Conservation (phyloP, 208 protist species). For the Histomonas meleagridis region DNA sequence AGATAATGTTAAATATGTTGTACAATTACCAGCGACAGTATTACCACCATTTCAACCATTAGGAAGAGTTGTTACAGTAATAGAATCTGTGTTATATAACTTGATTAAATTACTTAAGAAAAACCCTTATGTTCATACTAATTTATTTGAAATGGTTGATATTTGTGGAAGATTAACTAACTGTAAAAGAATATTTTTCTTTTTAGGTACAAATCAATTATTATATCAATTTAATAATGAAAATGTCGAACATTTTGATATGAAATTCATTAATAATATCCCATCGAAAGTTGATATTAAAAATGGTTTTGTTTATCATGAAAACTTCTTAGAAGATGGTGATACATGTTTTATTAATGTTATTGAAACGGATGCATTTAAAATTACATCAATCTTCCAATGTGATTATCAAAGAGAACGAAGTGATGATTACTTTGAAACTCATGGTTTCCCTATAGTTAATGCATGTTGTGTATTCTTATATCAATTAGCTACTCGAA, state of each 20-base stretch:
- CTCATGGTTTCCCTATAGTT: background rate
- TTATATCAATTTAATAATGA: background rate
- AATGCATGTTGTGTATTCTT: background rate
- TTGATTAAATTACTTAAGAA: background rate
- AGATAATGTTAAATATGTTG: background rate
- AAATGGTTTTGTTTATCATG: background rate
- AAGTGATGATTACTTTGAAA: background rate
- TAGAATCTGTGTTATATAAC: background rate
- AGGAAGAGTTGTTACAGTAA: background rate
- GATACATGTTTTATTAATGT: background rate
- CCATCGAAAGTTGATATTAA: background rate
- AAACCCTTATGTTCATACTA: background rate
- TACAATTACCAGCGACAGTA: background rate
- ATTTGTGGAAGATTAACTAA: background rate
- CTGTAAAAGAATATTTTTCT: background rate
- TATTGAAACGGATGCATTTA: background rate
- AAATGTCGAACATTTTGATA: background rate
- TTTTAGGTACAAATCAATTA: background rate
- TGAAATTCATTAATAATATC: background rate
- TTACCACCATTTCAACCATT: constrained; percentile 12
- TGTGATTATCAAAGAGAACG: background rate
- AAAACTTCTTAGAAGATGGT: background rate
- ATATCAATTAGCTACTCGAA: constrained; percentile 6
- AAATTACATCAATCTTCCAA: background rate
- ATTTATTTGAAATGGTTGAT: background rate